Base-by-base conservation (phyloP, 202 grass and related monocot genomes). In the Zoysia matrella region DNA sequence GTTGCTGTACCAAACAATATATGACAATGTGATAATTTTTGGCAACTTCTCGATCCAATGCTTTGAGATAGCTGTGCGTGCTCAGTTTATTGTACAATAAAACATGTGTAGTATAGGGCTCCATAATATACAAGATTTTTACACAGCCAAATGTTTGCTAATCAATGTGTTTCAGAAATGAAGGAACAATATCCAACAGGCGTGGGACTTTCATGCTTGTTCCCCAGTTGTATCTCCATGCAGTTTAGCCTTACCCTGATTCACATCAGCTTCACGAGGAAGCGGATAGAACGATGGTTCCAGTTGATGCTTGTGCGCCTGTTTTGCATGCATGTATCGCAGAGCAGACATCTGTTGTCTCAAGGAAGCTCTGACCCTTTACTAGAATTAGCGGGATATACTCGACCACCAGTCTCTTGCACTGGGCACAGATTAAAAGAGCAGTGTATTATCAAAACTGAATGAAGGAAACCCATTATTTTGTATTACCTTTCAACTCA, bases 301-400 rank as follows among this genome's bases (percentile, higher is more conserved):
- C 78, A 47, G 2, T 53, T 53, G 82, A 74, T 74, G 83, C 11
- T 56, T 69, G 62, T n/a, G 70, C 18, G 76, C 50, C 60, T 42
- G 80, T 72, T 80, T 87, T 90, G 78, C 94, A 97, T 9, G 82
- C 94, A 78, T 89, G 90, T 75, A 89, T 93, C 0, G 12, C 16
- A 67, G 71, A 80, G 67, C 94, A 97, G 60, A 97, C 60, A 51
- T 92, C 87, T 0, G 74, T 87, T 0, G 76, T 87, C 77, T 94
- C 73, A 6, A 92, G 83, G 76, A 89, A 90, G 45, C 83, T 89
- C 70, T 94, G 64, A 4, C 82, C 71, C 52, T 86, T 86, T 2
- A 83, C 64, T 62, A 94, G 67, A 83, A 94, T 57, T 65, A 92
- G 67, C 10, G 94, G 89, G 52, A 54, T 42, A 53, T 90, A 89